A percentile compares a stretch with the other conserved stretches of the same genome.
Conservation (phyloP, 1,284 basidiomycete species). For the Puccinia polysora region DNA sequence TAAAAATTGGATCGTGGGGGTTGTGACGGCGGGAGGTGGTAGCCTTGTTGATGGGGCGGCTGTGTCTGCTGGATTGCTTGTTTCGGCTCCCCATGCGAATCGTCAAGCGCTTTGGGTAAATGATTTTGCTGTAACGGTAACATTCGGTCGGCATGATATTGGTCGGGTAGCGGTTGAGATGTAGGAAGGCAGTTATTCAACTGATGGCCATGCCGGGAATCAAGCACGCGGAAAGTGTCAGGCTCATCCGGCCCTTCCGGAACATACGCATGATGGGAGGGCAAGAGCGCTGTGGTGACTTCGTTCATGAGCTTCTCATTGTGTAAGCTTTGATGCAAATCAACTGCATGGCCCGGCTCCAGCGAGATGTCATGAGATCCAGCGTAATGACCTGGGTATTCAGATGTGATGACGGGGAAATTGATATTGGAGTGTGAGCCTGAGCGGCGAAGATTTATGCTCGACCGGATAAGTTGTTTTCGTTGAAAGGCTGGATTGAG, state of each 20-base stretch:
- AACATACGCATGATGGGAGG: conserved; percentile 13
- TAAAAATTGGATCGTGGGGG: too few species aligned
- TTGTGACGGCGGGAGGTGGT: too few species aligned
- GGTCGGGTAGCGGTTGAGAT: too few species aligned
- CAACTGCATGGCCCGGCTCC: not conserved
- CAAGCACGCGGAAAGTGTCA: not conserved
- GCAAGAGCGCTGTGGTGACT: not conserved
- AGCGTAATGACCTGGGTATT: not conserved
- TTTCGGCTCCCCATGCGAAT: too few species aligned
- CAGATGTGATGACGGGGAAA: conserved; percentile 9
- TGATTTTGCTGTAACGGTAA: too few species aligned
- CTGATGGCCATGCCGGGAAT: not conserved
- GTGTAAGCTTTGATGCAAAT: not conserved
- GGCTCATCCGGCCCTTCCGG: conserved; percentile 5
- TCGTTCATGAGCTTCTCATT: conserved; percentile 13
- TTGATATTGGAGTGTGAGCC: not conserved
- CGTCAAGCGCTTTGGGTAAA: too few species aligned
- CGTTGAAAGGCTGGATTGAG: conserved; percentile 28
- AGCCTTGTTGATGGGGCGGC: too few species aligned
- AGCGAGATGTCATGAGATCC: conserved; percentile 10
- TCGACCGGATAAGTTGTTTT: conserved; percentile 29
- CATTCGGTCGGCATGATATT: too few species aligned
- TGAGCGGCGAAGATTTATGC: conserved; percentile 34
- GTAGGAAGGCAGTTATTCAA: too few species aligned
- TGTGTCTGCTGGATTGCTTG: too few species aligned